These are phyloP conservation scores for Zalaria obscura DNA, from an alignment of 2,329 filamentous ascomycete species.

Conservation along the genomic window DNA sequence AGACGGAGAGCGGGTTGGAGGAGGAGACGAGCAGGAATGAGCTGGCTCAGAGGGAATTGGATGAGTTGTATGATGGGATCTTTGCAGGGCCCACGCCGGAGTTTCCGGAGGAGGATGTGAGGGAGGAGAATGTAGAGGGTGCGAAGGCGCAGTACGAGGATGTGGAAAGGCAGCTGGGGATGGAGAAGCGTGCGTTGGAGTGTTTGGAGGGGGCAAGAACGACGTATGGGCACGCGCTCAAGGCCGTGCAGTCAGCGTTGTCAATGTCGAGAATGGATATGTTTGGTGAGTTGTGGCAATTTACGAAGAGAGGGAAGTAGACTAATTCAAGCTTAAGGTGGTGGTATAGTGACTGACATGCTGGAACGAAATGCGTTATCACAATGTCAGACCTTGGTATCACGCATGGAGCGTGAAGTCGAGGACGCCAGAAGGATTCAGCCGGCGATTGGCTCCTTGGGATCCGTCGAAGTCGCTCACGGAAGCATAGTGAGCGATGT, in stretches of 20 bases:
- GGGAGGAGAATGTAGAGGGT: slow-evolving; percentile 21
- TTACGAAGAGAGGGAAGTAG: no score
- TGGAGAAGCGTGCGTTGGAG: neutral
- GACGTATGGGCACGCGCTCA: neutral
- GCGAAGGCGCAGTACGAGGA: neutral
- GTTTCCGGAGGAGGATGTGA: slow-evolving; percentile 39
- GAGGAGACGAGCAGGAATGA: slow-evolving; percentile 20
- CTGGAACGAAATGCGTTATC: slow-evolving; percentile 39
- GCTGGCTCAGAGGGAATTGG: slow-evolving; percentile 32
- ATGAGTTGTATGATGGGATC: slow-evolving; percentile 38
- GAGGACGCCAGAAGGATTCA: slow-evolving; percentile 11
- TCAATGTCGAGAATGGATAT: neutral
- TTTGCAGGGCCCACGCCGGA: slow-evolving; percentile 39
- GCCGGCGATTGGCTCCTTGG: slow-evolving; percentile 9
- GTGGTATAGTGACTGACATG: slow-evolving; percentile 35
- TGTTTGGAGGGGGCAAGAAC: neutral
- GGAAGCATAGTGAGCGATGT: slow-evolving; percentile 15
- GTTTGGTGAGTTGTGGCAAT: neutral
- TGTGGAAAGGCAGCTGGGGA: neutral
- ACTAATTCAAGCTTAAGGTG: slow-evolving; percentile 16
- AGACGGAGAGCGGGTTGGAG: slow-evolving; percentile 23
- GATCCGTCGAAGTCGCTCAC: slow-evolving; percentile 13
- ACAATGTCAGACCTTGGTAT: slow-evolving; percentile 30
- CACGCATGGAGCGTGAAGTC: slow-evolving; percentile 21
- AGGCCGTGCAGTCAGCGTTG: neutral